These are phyloP conservation scores for Erigeron canadensis DNA, from an alignment of 129 eudicot genomes.

Conservation along the genomic window DNA sequence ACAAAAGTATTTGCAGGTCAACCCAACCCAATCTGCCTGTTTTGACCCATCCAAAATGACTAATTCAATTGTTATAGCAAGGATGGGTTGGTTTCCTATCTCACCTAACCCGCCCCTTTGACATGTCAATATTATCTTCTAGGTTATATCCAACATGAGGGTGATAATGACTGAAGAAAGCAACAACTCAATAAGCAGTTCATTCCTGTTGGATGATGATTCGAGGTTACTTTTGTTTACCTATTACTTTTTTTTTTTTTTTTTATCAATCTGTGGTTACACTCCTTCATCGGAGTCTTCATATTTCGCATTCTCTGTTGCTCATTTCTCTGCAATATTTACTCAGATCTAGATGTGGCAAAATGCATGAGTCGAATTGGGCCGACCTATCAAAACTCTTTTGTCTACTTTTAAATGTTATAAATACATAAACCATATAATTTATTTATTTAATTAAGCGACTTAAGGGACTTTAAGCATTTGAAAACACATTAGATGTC, in stretches of 20 bases:
- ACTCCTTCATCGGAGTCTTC: background rate
- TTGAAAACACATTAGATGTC: no score
- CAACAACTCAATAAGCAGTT: slow-evolving; percentile 86
- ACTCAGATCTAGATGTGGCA: no score
- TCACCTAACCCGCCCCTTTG: no score
- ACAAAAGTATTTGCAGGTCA: background rate
- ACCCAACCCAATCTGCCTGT: slow-evolving; percentile 3
- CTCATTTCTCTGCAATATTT: no score
- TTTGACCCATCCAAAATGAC: background rate
- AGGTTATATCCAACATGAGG: slow-evolving; percentile 96
- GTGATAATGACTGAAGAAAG: slow-evolving; percentile 95
- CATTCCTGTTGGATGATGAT: slow-evolving; percentile 94
- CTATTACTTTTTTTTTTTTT: background rate
- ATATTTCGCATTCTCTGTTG: background rate
- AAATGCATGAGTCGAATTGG: no score
- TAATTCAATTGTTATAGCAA: no score
- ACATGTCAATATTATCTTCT: background rate
- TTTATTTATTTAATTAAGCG: no score
- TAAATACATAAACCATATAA: no score
- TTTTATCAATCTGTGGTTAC: background rate
- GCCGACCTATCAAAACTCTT: no score
- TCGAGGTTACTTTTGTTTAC: slow-evolving; percentile 60
- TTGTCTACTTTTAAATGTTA: no score
- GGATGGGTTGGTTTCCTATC: no score
- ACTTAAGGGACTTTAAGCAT: no score